Base-by-base conservation (phyloP, 441 rosid species). In the Pelargonium fulgidum region DNA sequence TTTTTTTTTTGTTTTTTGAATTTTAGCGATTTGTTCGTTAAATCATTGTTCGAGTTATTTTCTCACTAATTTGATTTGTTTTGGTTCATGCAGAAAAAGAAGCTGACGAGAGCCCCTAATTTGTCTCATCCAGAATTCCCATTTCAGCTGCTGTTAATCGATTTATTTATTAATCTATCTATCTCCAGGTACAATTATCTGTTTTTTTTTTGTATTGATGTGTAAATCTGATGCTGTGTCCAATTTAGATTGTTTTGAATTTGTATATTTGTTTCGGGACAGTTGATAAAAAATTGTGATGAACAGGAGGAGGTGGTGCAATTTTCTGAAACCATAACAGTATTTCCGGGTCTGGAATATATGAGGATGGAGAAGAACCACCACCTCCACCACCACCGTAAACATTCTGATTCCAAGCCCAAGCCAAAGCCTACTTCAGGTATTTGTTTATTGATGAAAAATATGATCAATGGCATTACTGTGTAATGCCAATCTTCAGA, bases 301-400 rank as follows among this genome's bases (percentile, higher is more conserved):
- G 7, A 52, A 16, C 59, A 70, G 76, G 64, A 74, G 73, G 70
- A 75, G 68, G 29, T 72, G 24, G 12, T 70, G 59, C 16, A 64
- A 36, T 73, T 14, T 68, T 59, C 8, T 73, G 68, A 71, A 75
- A 74, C 77, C 76, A 41, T 81, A 74, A 56, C 56, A 11, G 78
- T 73, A 74, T 70, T 82, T 77, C 62, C 68, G 70, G 80, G 74
- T 66, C 72, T 66, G 69, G 29, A 62, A 45, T 68, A 62, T 26
- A 73, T 50, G 70, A 79, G 80, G 76, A 50, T 80, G 81, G 77
- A 82, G 69, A 85, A 83, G 92, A 80, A 14, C 96, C 73, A 22
- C 79, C 59, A 45, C 65, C 83, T 4, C 96, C 73, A 22, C 79
- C 59, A 45, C 65, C 83, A 79, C 65, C 88, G 73, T 75, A 87